phyloP scores from a whole-genome alignment of 169 alveolate genomes.

The Amoebophrya sp. region DNA sequence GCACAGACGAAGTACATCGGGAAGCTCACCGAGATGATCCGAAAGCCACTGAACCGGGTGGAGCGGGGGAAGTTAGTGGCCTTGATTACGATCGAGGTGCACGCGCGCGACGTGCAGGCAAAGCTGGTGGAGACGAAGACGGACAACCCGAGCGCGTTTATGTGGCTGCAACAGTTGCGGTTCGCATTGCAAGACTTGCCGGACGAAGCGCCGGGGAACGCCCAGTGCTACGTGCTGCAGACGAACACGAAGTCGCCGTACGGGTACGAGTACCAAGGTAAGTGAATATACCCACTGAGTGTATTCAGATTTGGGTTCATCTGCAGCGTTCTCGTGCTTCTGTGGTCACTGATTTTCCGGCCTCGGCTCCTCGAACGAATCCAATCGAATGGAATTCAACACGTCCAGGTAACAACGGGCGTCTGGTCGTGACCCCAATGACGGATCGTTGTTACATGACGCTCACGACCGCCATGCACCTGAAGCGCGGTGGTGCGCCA shows the following conservation, averaged over 20 bases:
- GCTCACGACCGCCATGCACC: slow-evolving; percentile 76
- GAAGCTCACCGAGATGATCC: slow-evolving; percentile 65
- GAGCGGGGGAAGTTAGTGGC: slow-evolving; percentile 71
- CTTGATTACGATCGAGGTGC: slow-evolving; percentile 82
- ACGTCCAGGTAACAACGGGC: slow-evolving; percentile 87
- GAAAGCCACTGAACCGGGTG: slow-evolving; percentile 55
- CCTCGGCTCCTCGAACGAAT: too few relatives aligned
- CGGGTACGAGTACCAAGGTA: slow-evolving; percentile 88
- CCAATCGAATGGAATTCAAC: too few relatives aligned
- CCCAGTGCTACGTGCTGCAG: slow-evolving; percentile 63
- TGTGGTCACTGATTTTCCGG: too few relatives aligned
- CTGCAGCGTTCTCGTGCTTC: too few relatives aligned
- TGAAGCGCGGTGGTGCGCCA: slow-evolving; percentile 92
- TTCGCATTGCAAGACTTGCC: slow-evolving; percentile 56
- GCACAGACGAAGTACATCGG: slow-evolving; percentile 63
- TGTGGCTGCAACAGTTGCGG: slow-evolving; percentile 80
- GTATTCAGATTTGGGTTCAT: too few relatives aligned
- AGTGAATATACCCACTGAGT: too few relatives aligned
- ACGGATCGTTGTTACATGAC: slow-evolving; percentile 94
- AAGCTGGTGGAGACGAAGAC: slow-evolving; percentile 51
- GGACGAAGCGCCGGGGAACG: slow-evolving; percentile 25
- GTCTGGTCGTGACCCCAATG: slow-evolving; percentile 88
- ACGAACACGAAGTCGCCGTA: slow-evolving; percentile 81
- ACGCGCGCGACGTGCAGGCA: slow-evolving; percentile 66
- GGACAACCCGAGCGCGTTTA: slow-evolving; percentile 68